Evolutionary conservation across 805 yeast species (phyloP).

Genomic region (Teunomyces lycoperdinae): DNA sequence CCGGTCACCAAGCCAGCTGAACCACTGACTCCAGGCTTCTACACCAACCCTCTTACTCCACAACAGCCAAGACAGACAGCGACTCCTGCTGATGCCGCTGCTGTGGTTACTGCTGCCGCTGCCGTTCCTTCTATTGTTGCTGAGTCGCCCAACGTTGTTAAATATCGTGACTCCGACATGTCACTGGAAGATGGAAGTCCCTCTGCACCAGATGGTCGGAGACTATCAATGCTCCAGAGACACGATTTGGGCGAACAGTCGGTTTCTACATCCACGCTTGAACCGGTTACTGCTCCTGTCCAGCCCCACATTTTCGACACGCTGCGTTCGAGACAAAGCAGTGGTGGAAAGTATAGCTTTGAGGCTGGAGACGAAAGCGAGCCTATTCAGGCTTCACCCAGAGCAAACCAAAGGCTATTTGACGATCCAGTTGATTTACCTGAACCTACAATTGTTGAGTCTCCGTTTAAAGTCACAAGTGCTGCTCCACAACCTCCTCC

Average conservation of each 20-base stretch:
- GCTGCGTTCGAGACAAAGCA: constrained; percentile 16
- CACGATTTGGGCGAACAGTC: constrained; percentile 25
- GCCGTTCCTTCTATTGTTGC: constrained; percentile 4
- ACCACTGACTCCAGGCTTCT: background rate
- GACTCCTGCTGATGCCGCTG: background rate
- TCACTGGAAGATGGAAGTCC: constrained; percentile 29
- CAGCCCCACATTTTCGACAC: background rate
- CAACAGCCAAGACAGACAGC: background rate
- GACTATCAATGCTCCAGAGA: constrained; percentile 31
- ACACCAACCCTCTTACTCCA: constrained; percentile 2
- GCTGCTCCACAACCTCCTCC: constrained; percentile 53
- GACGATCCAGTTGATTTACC: constrained; percentile 5
- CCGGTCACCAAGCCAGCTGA: background rate
- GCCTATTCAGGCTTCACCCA: constrained; percentile 30
- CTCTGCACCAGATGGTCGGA: constrained; percentile 14
- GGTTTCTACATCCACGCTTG: background rate
- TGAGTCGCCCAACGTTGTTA: constrained; percentile 37
- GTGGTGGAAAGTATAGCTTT: constrained; percentile 30
- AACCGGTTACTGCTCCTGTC: background rate
- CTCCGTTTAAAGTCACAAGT: constrained; percentile 4
- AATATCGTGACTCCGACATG: constrained; percentile 25
- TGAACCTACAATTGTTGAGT: constrained; percentile 6
- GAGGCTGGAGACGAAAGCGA: constrained; percentile 40
- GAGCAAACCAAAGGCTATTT: background rate
- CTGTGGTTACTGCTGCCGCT: constrained; percentile 14